Evolutionary conservation across 2,329 filamentous ascomycete genomes (phyloP).

Genomic region (Aspergillus floridensis): DNA sequence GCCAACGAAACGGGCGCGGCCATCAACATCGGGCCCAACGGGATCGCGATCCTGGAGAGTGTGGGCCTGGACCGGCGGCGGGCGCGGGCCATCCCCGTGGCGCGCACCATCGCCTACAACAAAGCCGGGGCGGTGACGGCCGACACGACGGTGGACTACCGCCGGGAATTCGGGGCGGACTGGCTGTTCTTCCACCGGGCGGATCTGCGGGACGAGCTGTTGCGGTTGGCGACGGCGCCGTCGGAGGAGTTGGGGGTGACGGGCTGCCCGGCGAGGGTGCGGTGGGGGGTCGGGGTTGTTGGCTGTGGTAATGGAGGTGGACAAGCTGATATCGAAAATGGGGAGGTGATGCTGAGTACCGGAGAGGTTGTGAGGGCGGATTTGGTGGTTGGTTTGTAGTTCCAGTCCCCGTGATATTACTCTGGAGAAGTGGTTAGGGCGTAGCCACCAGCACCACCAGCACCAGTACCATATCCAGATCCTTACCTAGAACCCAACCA

Average conservation of each 20-base stretch:
- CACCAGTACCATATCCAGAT: background rate
- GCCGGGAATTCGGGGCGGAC: slow-evolving; percentile 1
- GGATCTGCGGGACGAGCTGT: slow-evolving; percentile 11
- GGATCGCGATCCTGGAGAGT: slow-evolving; percentile 4
- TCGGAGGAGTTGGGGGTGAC: slow-evolving; percentile 1
- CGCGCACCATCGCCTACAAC: background rate
- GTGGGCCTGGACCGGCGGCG: slow-evolving; percentile 5
- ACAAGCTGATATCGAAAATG: background rate
- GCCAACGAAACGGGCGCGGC: slow-evolving; percentile 4
- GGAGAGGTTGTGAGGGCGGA: background rate
- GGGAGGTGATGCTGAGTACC: background rate
- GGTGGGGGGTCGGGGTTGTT: background rate
- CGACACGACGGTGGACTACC: background rate
- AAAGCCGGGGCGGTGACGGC: background rate
- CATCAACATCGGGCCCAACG: slow-evolving; percentile 12
- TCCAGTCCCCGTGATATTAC: too few species aligned
- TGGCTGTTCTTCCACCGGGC: slow-evolving; percentile 11
- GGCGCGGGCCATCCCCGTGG: background rate
- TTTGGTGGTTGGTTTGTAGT: slow-evolving; percentile 1
- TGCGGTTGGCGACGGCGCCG: slow-evolving; percentile 6
- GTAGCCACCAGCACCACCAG: too few species aligned
- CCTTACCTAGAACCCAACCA: background rate
- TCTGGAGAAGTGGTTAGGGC: too few species aligned
- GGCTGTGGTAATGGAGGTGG: background rate
- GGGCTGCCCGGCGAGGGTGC: slow-evolving; percentile 3